These are phyloP conservation scores for Talaromyces albobiverticillius DNA, from an alignment of 2,329 filamentous ascomycete species.

Conservation along the genomic window DNA sequence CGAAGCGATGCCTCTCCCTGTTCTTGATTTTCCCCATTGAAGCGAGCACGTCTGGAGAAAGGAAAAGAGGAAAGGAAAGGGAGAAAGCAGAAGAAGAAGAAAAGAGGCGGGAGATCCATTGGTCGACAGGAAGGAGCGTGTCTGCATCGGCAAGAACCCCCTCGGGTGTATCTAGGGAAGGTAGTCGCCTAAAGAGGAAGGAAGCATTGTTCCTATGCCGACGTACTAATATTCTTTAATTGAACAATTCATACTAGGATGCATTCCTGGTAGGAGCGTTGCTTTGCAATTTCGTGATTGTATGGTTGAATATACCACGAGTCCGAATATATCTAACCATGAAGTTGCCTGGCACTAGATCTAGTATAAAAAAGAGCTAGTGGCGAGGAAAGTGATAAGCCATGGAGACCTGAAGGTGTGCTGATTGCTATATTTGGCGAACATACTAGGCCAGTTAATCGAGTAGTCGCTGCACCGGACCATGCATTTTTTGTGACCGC, in stretches of 20 bases:
- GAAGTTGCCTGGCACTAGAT: no score
- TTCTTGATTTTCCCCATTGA: background rate
- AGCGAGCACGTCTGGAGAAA: background rate
- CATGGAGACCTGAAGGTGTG: constrained; percentile 80
- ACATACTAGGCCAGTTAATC: constrained; percentile 77
- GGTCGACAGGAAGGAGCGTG: background rate
- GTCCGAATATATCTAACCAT: no score
- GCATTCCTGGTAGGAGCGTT: background rate
- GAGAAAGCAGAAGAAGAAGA: background rate
- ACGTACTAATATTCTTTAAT: background rate
- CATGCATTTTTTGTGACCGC: constrained; percentile 93
- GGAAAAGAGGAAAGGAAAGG: background rate
- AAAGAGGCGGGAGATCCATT: background rate
- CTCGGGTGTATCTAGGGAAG: background rate
- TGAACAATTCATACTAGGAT: background rate
- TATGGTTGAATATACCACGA: background rate
- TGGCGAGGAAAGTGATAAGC: constrained; percentile 54
- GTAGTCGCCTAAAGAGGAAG: background rate
- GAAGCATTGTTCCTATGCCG: no score
- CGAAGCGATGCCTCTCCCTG: background rate
- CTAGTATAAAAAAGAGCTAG: constrained; percentile 43
- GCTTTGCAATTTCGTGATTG: background rate
- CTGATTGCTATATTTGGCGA: constrained; percentile 87
- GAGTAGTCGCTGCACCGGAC: constrained; percentile 79
- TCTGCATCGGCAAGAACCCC: background rate